Evolutionary conservation across 1,284 basidiomycete genomes (phyloP).

Genomic region (Naganishia sp.): DNA sequence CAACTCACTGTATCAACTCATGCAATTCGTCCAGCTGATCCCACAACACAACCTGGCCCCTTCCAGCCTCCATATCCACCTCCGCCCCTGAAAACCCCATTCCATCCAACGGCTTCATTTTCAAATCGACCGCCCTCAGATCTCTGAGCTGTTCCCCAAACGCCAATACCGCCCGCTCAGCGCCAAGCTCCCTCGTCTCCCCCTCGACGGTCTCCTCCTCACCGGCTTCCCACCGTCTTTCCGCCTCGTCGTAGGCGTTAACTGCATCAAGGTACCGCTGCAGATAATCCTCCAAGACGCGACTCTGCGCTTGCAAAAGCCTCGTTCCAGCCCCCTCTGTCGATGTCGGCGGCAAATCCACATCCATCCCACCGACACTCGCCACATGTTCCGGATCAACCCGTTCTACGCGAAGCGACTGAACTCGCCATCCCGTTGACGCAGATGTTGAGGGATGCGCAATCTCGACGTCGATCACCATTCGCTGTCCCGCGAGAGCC

Average conservation of each 20-base stretch:
- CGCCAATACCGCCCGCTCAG: slow-evolving; percentile 14
- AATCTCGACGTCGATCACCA: slow-evolving; percentile 24
- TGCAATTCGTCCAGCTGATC: slow-evolving; percentile 18
- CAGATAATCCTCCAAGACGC: slow-evolving; percentile 4
- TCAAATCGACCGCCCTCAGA: slow-evolving; percentile 16
- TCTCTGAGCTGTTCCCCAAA: slow-evolving; percentile 13
- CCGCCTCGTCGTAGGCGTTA: slow-evolving; percentile 9
- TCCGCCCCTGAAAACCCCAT: not conserved
- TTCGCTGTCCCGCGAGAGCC: slow-evolving; percentile 18
- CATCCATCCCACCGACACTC: slow-evolving; percentile 8
- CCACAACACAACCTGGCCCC: slow-evolving; percentile 6
- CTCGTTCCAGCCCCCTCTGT: not conserved
- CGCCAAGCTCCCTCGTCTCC: slow-evolving; percentile 14
- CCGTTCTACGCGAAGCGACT: slow-evolving; percentile 18
- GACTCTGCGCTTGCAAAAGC: not conserved
- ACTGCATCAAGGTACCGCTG: slow-evolving; percentile 21
- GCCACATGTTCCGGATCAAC: slow-evolving; percentile 23
- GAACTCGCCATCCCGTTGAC: not conserved
- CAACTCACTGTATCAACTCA: slow-evolving; percentile 8
- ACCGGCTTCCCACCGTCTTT: slow-evolving; percentile 1
- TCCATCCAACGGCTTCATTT: slow-evolving; percentile 19
- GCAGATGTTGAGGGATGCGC: slow-evolving; percentile 1
- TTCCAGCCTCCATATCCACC: slow-evolving; percentile 5
- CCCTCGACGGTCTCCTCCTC: not conserved
- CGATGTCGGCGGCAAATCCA: not conserved